These are phyloP conservation scores for Monilinia aucupariae DNA, from an alignment of 2,329 filamentous ascomycete genomes.

Conservation along the genomic window DNA sequence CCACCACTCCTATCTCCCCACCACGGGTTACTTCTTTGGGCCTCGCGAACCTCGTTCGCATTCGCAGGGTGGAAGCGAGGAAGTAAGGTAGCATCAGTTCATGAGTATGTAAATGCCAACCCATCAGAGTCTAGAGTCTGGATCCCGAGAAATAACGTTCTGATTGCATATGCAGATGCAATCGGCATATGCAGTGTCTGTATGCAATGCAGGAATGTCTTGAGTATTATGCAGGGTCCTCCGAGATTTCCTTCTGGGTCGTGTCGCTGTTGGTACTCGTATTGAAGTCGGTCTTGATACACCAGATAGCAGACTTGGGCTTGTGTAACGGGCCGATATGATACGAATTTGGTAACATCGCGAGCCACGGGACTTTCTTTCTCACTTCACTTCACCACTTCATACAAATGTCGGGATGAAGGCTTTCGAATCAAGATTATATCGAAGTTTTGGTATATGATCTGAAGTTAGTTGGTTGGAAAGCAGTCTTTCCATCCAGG, in stretches of 20 bases:
- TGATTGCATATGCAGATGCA: not conserved
- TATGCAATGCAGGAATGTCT: not conserved
- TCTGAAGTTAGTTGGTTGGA: not conserved
- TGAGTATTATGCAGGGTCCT: not conserved
- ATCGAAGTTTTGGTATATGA: conserved; percentile 6
- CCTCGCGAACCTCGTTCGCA: too few relatives aligned
- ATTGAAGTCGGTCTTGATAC: not conserved
- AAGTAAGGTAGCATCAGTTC: not conserved
- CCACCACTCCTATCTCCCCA: not conserved
- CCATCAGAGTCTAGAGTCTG: not conserved
- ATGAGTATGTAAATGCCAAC: not conserved
- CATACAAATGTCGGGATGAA: not conserved
- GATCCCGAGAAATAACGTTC: not conserved
- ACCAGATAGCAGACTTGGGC: not conserved
- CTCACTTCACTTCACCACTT: not conserved
- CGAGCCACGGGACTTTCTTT: not conserved
- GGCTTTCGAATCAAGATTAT: not conserved
- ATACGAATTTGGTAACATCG: not conserved
- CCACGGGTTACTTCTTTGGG: not conserved
- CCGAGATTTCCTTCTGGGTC: not conserved
- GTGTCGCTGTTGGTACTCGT: not conserved
- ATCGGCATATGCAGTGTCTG: not conserved
- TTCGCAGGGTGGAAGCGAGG: not conserved
- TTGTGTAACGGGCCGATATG: not conserved
- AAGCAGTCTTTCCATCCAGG: not conserved